Evolutionary conservation across 2,329 filamentous ascomycete genomes (phyloP).

Genomic region (Exutisphaerella laricina): DNA sequence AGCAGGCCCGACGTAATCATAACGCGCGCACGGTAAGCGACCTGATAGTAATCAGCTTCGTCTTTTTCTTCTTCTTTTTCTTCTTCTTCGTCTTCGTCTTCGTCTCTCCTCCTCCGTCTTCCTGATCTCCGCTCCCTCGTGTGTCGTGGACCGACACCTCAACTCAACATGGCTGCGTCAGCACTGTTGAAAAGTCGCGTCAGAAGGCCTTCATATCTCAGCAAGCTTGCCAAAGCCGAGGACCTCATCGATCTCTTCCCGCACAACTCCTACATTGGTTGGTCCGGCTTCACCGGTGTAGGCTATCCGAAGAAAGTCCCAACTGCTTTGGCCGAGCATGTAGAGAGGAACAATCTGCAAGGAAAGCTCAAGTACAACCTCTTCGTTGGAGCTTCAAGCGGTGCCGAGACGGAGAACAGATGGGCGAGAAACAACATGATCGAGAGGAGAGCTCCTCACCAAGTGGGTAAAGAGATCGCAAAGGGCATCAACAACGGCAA

Average conservation of each 20-base stretch:
- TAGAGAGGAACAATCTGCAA: constrained; percentile 79
- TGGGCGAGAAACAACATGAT: constrained; percentile 93
- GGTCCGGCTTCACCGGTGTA: constrained; percentile 87
- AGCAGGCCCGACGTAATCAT: neutral
- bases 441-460: constrained; percentile 74
- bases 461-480: constrained; percentile 84
- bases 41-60: neutral
- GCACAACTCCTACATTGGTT: constrained; percentile 79
- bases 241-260: constrained; percentile 78
- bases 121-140: neutral
- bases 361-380: constrained; percentile 80
- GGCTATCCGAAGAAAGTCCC: constrained; percentile 49
- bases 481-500: constrained; percentile 84
- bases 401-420: constrained; percentile 83
- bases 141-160: neutral
- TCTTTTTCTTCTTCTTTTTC: neutral
- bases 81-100: neutral
- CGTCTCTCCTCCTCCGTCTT: neutral
- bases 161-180: constrained; percentile 32
- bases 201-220: constrained; percentile 68
- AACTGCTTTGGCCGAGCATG: constrained; percentile 77
- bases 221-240: constrained; percentile 72
- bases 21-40: neutral
- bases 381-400: constrained; percentile 85
- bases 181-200: constrained; percentile 71